Conservation (phyloP, 1,139 yeast species). For the Saccharomyces hybrid region DNA sequence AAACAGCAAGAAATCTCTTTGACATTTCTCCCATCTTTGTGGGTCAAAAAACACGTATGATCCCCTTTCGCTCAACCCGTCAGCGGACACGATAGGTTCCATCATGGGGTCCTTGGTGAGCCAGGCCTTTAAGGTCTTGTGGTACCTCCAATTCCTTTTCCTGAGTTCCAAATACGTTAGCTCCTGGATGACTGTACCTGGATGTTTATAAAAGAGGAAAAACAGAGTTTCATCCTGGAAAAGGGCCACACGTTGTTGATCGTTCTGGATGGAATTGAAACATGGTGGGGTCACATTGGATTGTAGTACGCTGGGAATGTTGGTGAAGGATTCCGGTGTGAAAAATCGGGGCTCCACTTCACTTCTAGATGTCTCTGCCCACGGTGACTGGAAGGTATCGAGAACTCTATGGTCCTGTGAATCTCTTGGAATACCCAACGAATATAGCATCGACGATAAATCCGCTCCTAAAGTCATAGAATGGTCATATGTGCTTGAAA, state of each 20-base stretch:
- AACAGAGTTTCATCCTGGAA: constrained; percentile 91
- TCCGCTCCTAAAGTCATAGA: constrained; percentile 76
- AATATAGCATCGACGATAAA: constrained; percentile 59
- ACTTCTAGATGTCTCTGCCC: constrained; percentile 86
- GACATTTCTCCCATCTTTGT: constrained; percentile 90
- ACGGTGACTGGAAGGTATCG: constrained; percentile 79
- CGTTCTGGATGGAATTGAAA: constrained; percentile 36
- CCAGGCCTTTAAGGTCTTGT: constrained; percentile 94
- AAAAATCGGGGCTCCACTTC: constrained; percentile 76
- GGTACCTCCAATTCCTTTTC: constrained; percentile 93
- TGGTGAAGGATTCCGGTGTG: constrained; percentile 38
- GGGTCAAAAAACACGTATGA: constrained; percentile 97
- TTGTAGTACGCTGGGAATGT: constrained; percentile 35
- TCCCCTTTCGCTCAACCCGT: constrained; percentile 76
- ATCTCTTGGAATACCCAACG: constrained; percentile 28
- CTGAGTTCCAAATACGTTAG: constrained; percentile 85
- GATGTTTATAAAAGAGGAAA: constrained; percentile 88
- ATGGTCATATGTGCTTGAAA: constrained; percentile 23
- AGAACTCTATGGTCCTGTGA: constrained; percentile 39
- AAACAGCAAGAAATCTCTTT: constrained; percentile 68
- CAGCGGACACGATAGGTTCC: constrained; percentile 81
- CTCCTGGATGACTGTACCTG: constrained; percentile 89
- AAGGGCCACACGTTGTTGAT: constrained; percentile 63
- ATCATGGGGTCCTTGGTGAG: constrained; percentile 86
- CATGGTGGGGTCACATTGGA: constrained; percentile 29